Base-by-base conservation (phyloP, 202 grass and related monocot species). In the Elaeis oleifera region DNA sequence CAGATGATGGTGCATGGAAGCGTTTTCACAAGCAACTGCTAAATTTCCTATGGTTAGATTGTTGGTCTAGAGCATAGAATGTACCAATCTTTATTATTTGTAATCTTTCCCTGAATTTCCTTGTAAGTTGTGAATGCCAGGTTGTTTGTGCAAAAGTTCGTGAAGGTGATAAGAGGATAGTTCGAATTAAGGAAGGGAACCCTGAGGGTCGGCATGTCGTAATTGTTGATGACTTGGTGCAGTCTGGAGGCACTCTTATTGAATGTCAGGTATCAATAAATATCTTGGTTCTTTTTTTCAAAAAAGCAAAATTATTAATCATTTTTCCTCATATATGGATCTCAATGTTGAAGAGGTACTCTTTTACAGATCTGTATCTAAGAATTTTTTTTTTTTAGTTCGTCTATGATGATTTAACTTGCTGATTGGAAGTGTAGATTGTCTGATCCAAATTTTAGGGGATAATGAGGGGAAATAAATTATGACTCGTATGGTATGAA, bases 1-100 rank as follows among this genome's bases (percentile, higher is more conserved):
- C 94, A 14, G 94, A 97, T 86, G 94, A 97, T 63, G 94, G 94
- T 53, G 88, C 94, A 16, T 97, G 94, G 94, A 92, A 97, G 74
- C 84, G 94, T n/a, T 97, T 97, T 87, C 88, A 97, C 76, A 97
- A 97, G 77, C 75, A 61, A 20, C 63, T 97, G 25, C 57, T 68
- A 29, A 78, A 86, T 62, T 97, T 50, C 94, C 94, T 60, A 84
- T 89, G 88, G 92, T 97, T 49, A 79, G 68, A 55, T 0, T 71
- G 16, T 60, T 64, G 17, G 26, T 56, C 18, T 44, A 14, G 8
- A 31, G 8, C 36, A 44, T 44, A 32, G 18, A 56, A 55, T 32
- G 28, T 51, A 17, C 6, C 22, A 24, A 5, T 5, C 18, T 20
- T 20, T 20, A 44, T 55, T 78, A 64, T 50, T 59, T 51, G 9